Evolutionary conservation across 306 rosid genomes (phyloP), one percentile per base, ranked within the genome.

Genomic region (Corylus americana): DNA sequence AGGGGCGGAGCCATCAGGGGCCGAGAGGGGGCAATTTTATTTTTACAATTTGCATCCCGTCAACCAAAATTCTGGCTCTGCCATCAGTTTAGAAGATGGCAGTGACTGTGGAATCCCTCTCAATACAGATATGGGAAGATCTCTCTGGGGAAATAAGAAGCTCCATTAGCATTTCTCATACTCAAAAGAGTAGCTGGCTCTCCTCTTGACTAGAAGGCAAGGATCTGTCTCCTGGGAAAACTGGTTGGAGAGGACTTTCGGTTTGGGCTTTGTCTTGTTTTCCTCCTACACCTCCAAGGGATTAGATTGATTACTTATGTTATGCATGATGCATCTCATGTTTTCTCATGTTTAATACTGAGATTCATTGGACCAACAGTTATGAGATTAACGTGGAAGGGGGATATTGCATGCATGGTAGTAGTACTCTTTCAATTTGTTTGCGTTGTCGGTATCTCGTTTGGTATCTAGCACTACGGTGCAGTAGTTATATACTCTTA

Each of bases 81-180:
- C 35, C 35, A 31, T 31, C 35, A 1, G 48, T 64, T 82, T 51
- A 55, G 69, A 78, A 75, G 77, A 70, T 66, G 35, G 77, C 76
- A 61, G 62, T 82, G 62, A 8, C 48, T 13, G 49, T 11, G 70
- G 67, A 55, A 72, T 58, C 62, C 77, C 68, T 62, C 68, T 48
- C 8, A 22, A 44, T 48, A 22, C 8, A 13, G 55, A 69, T 20
- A 50, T 44, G 45, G 64, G 39, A 50, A 64, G 83, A 67, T 71
- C 63, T 47, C 45, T 78, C 68, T 67, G 70, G 44, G 45, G 45
- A 63, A 31, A 7, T 62, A 63, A 31, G 45, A 29, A 63, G 70
- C n/a, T 16, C 45, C 44, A 13, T 63, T 31, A 16, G 70, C 44
- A 13, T 63, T 63, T 63, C 11, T 9, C 14, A 25, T 59, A 9